These are phyloP conservation scores for Globisporangium splendens DNA, from an alignment of 352 stramenopile species.

Conservation along the genomic window DNA sequence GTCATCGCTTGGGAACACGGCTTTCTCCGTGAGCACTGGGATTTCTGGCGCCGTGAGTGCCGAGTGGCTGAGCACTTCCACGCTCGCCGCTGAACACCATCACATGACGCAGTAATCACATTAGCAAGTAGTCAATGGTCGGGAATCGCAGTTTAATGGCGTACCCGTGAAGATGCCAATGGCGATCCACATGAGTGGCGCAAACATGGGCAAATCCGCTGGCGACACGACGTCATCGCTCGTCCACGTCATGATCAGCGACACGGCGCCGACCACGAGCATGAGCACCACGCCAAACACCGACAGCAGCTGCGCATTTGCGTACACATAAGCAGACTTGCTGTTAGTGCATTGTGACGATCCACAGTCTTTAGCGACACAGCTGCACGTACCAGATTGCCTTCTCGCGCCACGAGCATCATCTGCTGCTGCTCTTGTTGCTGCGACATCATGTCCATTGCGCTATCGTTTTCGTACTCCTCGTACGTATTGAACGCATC, in stretches of 20 bases:
- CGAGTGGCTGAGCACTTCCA: constrained; percentile 38
- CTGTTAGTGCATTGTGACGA: background rate
- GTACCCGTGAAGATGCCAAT: constrained; percentile 73
- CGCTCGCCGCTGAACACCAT: constrained; percentile 31
- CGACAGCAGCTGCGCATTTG: constrained; percentile 43
- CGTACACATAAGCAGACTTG: too few relatives aligned
- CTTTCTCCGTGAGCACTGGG: constrained; percentile 47
- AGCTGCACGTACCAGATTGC: constrained; percentile 40
- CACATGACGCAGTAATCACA: background rate
- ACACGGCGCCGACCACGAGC: constrained; percentile 58
- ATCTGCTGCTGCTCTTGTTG: constrained; percentile 41
- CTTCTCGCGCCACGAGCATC: constrained; percentile 32
- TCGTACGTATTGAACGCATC: constrained; percentile 2
- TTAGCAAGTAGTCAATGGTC: background rate
- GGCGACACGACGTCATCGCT: constrained; percentile 40
- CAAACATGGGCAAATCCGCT: constrained; percentile 67
- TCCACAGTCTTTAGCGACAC: background rate
- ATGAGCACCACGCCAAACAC: constrained; percentile 69
- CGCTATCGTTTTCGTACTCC: constrained; percentile 22
- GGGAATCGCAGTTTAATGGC: too few relatives aligned
- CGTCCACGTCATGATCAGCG: constrained; percentile 52
- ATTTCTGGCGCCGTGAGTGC: constrained; percentile 20
- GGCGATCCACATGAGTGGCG: constrained; percentile 76
- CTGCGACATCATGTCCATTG: constrained; percentile 5
- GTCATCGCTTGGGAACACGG: constrained; percentile 50